Evolutionary conservation across 2,329 filamentous ascomycete genomes (phyloP).

Genomic region (Aureobasidium vineae): DNA sequence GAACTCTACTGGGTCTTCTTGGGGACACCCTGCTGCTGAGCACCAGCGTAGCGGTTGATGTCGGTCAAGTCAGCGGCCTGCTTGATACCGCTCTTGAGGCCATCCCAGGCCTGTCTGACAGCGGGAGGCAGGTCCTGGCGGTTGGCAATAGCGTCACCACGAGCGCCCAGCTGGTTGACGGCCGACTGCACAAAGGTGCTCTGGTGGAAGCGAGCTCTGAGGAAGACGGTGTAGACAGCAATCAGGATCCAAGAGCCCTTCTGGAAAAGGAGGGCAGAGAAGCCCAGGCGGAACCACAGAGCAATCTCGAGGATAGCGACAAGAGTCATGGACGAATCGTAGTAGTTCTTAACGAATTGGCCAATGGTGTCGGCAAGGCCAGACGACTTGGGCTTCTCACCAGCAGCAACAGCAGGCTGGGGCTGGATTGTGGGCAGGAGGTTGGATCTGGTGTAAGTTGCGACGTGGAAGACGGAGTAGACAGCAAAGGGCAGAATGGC

Average conservation of each 20-base stretch:
- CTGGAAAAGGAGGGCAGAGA: constrained; percentile 82
- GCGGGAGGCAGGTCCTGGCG: constrained; percentile 83
- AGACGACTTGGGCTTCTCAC: constrained; percentile 59
- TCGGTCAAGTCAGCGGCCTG: constrained; percentile 81
- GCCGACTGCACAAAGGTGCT: constrained; percentile 89
- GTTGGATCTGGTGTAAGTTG: constrained; percentile 92
- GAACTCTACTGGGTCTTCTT: constrained; percentile 62
- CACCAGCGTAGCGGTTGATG: constrained; percentile 66
- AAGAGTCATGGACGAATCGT: constrained; percentile 91
- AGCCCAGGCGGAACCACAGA: constrained; percentile 78
- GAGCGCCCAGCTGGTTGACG: constrained; percentile 68
- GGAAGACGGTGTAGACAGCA: constrained; percentile 82
- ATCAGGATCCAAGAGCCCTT: constrained; percentile 89
- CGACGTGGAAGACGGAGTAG: constrained; percentile 98
- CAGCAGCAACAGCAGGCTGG: constrained; percentile 54
- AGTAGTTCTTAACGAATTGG: constrained; percentile 95
- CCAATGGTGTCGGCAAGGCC: constrained; percentile 80
- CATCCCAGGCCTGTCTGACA: constrained; percentile 76
- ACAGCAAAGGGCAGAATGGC: constrained; percentile 92
- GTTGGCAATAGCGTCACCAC: constrained; percentile 76
- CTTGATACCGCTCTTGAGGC: constrained; percentile 67
- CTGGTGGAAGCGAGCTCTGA: constrained; percentile 85
- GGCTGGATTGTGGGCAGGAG: constrained; percentile 83
- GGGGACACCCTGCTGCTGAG: constrained; percentile 47
- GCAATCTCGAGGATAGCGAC: constrained; percentile 85